These are phyloP conservation scores for Rauvolfia tetraphylla DNA, from an alignment of 257 asterid species.

Conservation along the genomic window DNA sequence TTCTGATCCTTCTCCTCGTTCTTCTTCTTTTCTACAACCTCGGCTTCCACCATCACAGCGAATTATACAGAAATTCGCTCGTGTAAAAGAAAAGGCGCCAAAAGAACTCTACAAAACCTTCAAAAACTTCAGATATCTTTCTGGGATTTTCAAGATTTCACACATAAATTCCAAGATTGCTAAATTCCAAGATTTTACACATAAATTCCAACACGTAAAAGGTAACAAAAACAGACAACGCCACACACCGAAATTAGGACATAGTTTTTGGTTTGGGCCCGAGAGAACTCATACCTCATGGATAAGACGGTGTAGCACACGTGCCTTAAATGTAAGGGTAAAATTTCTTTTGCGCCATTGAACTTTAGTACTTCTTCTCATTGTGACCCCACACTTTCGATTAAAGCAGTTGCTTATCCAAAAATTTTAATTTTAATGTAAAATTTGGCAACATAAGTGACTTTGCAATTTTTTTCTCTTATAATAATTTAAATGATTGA, in stretches of 20 bases:
- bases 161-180: background rate
- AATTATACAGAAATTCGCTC: background rate
- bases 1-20: slow-evolving; percentile 25
- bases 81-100: background rate
- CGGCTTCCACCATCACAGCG: slow-evolving; percentile 65
- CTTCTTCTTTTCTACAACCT: slow-evolving; percentile 31
- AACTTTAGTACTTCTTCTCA: too few species aligned
- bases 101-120: background rate
- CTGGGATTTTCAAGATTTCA: background rate
- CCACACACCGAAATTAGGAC: background rate
- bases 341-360: too few species aligned
- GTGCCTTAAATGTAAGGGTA: background rate
- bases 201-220: slow-evolving; percentile 3
- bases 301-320: background rate
- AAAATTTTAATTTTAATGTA: too few species aligned
- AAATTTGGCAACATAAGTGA: too few species aligned
- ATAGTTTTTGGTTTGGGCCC: background rate
- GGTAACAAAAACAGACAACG: background rate
- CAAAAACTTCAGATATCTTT: background rate
- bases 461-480: too few species aligned
- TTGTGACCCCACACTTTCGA: too few species aligned
- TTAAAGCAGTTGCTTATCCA: too few species aligned
- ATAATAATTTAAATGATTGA: too few species aligned
- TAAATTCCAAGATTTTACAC: too few species aligned
- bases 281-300: background rate